Conservation (phyloP, 805 yeast species). For the Myxozyma neotropica region DNA sequence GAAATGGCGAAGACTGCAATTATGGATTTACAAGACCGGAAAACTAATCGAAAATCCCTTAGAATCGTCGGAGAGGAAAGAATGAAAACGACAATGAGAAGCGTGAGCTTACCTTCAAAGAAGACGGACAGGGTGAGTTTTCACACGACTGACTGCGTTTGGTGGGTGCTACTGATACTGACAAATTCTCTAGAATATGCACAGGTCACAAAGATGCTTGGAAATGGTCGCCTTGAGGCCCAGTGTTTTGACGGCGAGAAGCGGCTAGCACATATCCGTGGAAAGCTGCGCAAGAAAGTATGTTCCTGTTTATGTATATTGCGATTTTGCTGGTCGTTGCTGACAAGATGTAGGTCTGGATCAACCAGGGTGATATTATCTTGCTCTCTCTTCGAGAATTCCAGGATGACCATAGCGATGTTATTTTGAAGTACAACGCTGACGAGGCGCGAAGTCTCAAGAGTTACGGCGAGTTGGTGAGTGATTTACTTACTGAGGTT, state of each 20-base stretch:
- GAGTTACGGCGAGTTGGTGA: slow-evolving; percentile 80
- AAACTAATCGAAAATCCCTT: slow-evolving; percentile 34
- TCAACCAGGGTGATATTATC: slow-evolving; percentile 97
- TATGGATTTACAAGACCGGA: neutral
- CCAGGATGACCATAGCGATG: slow-evolving; percentile 98
- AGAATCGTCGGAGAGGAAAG: slow-evolving; percentile 97
- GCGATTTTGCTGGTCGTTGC: neutral
- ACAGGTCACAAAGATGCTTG: slow-evolving; percentile 96
- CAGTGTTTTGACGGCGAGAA: slow-evolving; percentile 90
- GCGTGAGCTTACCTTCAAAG: slow-evolving; percentile 89
- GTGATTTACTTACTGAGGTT: neutral
- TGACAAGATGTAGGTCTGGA: slow-evolving; percentile 56
- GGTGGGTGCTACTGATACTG: neutral
- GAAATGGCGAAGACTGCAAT: neutral
- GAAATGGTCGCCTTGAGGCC: slow-evolving; percentile 96
- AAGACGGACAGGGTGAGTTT: slow-evolving; percentile 73
- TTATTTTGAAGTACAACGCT: slow-evolving; percentile 91
- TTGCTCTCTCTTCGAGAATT: slow-evolving; percentile 95
- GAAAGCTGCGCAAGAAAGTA: slow-evolving; percentile 98
- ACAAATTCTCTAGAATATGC: slow-evolving; percentile 68
- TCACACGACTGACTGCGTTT: neutral
- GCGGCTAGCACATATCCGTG: slow-evolving; percentile 98
- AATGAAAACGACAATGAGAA: slow-evolving; percentile 87
- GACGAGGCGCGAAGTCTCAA: slow-evolving; percentile 98
- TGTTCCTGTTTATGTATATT: neutral